phyloP scores from a whole-genome alignment of 768 basidiomycete species.

The Peribolospora kevripleyi region DNA sequence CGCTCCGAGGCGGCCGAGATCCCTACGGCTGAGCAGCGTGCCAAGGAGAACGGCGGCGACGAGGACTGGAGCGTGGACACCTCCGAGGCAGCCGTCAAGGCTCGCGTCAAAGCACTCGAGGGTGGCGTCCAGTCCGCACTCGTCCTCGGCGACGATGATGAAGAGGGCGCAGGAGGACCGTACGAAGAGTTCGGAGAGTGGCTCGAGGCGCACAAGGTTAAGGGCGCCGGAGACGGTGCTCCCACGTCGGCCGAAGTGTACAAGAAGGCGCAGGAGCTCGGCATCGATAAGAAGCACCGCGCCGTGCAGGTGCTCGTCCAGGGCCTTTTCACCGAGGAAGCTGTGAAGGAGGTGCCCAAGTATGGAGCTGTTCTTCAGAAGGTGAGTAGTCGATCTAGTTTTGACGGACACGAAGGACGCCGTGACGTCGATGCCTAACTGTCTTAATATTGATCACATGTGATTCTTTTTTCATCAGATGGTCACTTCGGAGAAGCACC shows the following conservation, averaged over 20 bases:
- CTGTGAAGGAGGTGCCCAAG: constrained; percentile 20
- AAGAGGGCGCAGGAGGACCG: constrained; percentile 64
- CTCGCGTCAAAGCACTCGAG: constrained; percentile 50
- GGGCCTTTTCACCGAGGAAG: constrained; percentile 49
- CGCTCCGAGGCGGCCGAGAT: constrained; percentile 67
- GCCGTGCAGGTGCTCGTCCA: constrained; percentile 59
- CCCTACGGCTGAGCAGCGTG: constrained; percentile 30
- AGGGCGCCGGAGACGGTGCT: constrained; percentile 21
- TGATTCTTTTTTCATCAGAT: constrained; percentile 27
- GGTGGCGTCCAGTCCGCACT: constrained; percentile 29
- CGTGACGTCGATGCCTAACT: background rate
- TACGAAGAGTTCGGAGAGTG: constrained; percentile 61
- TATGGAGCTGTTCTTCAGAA: constrained; percentile 52
- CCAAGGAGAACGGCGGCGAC: constrained; percentile 21
- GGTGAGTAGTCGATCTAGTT: constrained; percentile 24
- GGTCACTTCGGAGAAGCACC: constrained; percentile 78
- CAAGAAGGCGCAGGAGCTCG: constrained; percentile 72
- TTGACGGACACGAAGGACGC: too few species aligned
- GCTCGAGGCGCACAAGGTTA: constrained; percentile 44
- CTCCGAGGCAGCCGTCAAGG: constrained; percentile 63
- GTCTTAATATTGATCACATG: background rate
- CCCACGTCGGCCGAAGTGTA: constrained; percentile 40
- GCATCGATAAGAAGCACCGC: constrained; percentile 88
- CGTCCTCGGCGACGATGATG: constrained; percentile 37
- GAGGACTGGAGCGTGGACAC: constrained; percentile 88